These are phyloP conservation scores for Caloboletus inedulis DNA, from an alignment of 1,284 basidiomycete species.

Conservation along the genomic window DNA sequence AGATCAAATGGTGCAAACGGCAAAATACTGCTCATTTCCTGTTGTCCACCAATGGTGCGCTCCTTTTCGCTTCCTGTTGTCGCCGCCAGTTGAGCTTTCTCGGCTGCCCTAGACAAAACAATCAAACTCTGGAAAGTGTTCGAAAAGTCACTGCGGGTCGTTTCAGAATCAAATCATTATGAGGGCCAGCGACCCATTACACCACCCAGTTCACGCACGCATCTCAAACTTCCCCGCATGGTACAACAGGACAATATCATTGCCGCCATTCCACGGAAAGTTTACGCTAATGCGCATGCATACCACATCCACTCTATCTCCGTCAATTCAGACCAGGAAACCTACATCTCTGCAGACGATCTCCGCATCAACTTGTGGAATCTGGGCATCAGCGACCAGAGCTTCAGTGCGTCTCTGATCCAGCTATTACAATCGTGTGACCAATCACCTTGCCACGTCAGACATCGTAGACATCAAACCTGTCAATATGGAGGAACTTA, in stretches of 20 bases:
- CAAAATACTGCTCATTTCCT: conserved; percentile 98
- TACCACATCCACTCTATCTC: conserved; percentile 99
- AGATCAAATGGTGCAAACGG: conserved; percentile 99
- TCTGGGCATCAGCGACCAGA: conserved; percentile 96
- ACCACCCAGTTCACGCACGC: conserved; percentile 51
- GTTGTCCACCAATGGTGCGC: conserved; percentile 90
- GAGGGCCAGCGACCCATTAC: conserved; percentile 70
- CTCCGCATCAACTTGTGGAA: conserved; percentile 98
- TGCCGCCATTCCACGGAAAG: conserved; percentile 96
- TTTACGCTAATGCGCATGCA: conserved; percentile 98
- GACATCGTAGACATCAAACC: conserved; percentile 99
- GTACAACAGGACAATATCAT: conserved; percentile 96
- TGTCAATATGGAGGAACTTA: conserved; percentile 99
- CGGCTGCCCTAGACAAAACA: conserved; percentile 82
- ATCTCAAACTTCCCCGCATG: conserved; percentile 86
- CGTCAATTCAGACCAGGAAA: conserved; percentile 99
- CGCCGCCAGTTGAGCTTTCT: neutral
- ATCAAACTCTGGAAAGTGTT: conserved; percentile 99
- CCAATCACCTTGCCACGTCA: conserved; percentile 35
- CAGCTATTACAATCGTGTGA: neutral
- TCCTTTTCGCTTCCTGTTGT: conserved; percentile 1
- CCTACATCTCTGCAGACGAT: conserved; percentile 98
- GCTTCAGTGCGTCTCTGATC: conserved; percentile 79
- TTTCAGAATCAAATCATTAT: conserved; percentile 94
- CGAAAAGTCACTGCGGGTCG: conserved; percentile 94